Percentiles rank a stretch among this genome's conserved stretches.
phyloP scores from a whole-genome alignment of 306 rosid species.

The Glycine tomentella region DNA sequence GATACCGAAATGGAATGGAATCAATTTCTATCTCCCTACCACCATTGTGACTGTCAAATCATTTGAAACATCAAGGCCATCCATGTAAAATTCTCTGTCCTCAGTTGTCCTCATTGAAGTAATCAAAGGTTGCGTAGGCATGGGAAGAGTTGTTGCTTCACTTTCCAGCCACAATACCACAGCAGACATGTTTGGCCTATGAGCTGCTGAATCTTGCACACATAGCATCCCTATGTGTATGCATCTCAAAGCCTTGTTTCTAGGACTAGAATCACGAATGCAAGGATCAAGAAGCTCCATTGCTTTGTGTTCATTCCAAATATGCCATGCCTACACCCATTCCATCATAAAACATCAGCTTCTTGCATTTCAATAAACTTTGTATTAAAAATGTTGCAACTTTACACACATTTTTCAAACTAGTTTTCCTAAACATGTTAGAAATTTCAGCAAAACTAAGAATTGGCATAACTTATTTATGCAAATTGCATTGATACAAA shows the following conservation, averaged over 20 bases:
- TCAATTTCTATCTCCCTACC: slow-evolving; percentile 68
- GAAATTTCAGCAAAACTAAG: slow-evolving; percentile 12
- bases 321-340: slow-evolving; percentile 85
- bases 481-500: background rate
- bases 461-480: no score
- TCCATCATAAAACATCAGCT: slow-evolving; percentile 23
- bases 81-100: slow-evolving; percentile 59
- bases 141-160: slow-evolving; percentile 68
- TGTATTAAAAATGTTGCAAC: background rate
- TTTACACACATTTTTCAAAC: background rate
- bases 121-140: slow-evolving; percentile 69
- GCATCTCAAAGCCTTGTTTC: slow-evolving; percentile 65
- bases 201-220: slow-evolving; percentile 83
- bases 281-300: slow-evolving; percentile 74
- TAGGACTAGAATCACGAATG: slow-evolving; percentile 55
- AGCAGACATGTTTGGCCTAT: slow-evolving; percentile 76
- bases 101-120: slow-evolving; percentile 62
- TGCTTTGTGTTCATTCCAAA: slow-evolving; percentile 71
- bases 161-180: slow-evolving; percentile 88
- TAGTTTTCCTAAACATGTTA: background rate
- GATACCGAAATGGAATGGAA: background rate
- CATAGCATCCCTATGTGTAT: slow-evolving; percentile 86
- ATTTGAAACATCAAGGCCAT: slow-evolving; percentile 64
- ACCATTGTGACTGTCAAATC: slow-evolving; percentile 71
- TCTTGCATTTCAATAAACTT: slow-evolving; percentile 11